Percentiles rank a stretch among this genome's conserved stretches.
These are phyloP conservation scores for Saitozyma podzolica DNA, from an alignment of 768 basidiomycete species.

Conservation along the genomic window DNA sequence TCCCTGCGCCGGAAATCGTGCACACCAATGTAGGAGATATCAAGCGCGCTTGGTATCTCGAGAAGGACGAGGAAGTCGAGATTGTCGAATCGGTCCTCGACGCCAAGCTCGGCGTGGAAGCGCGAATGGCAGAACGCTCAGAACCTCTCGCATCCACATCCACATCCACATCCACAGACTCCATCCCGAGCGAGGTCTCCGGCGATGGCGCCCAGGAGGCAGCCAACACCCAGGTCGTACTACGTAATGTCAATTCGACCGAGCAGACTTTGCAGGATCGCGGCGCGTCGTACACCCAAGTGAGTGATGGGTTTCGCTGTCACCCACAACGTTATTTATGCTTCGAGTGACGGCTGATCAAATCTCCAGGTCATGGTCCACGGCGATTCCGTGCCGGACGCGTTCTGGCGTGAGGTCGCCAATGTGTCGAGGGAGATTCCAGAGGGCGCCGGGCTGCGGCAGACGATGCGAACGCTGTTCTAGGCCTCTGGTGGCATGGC, in stretches of 20 bases:
- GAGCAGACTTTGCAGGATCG: constrained; percentile 5
- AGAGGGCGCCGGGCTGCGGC: too few relatives aligned
- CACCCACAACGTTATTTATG: neutral
- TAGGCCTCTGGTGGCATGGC: too few relatives aligned
- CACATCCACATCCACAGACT: too few relatives aligned
- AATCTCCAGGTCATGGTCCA: constrained; percentile 7
- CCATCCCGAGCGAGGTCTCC: too few relatives aligned
- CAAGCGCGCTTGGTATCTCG: neutral
- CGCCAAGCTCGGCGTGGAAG: neutral
- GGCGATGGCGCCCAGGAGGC: too few relatives aligned
- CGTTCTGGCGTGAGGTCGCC: constrained; percentile 15
- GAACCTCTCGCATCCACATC: too few relatives aligned
- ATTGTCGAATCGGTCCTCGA: neutral
- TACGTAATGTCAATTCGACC: constrained; percentile 6
- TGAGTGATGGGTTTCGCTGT: neutral
- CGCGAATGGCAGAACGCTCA: too few relatives aligned
- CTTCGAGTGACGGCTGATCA: neutral
- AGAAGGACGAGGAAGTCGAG: constrained; percentile 12
- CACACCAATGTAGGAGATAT: too few relatives aligned
- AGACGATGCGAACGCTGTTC: too few relatives aligned
- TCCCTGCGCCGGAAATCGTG: too few relatives aligned
- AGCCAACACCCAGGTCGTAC: too few relatives aligned
- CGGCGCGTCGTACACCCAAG: constrained; percentile 7
- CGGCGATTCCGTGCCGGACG: constrained; percentile 3
- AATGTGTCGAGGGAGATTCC: constrained; percentile 16